Base-by-base conservation (phyloP, 768 basidiomycete species). In the Lyophyllum shimeji region DNA sequence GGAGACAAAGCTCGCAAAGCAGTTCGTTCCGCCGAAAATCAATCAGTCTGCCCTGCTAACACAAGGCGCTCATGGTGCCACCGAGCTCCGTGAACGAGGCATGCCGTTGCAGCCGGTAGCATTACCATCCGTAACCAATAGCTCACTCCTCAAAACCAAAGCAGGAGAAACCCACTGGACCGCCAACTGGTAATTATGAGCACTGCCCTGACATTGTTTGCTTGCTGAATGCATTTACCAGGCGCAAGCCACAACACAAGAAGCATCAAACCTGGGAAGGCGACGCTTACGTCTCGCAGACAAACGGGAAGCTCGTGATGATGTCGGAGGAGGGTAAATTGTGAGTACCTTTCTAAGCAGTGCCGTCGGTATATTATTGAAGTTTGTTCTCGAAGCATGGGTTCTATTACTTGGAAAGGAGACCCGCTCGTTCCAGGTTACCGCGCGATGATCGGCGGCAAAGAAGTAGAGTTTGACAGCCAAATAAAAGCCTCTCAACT, bases 201-300 rank as follows among this genome's bases (percentile, higher is more conserved):
- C 17, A 6, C 4, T 1, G 37, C 39, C 0, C 7, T 55, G 25
- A 40, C 25, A 46, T 34, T 63, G 45, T 53, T 51, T 3, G 31
- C 40, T 25, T 40, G 21, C 43, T 55, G 37, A 40, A 48, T 34
- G 47, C 51, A 60, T 42, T 44, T 37, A 23, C 5, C 53, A 91
- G 92, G 90, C 81, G 92, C 34, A 89, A 86, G 62, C 82, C 82
- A 50, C 82, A 86, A 63, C 72, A 71, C 4, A 90, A 79, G 74
- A 94, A 94, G 70, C 82, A 92, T 62, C 89, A 90, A 65, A 89
- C 86, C 0, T 95, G 94, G 93, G 92, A 94, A 54, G 91, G 87
- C 2, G 90, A 87, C 58, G 85, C 79, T 7, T 88, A 80, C 68
- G 74, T 89, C 23, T 81, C 82, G 27, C 74, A 76, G 34, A 66